Conservation (phyloP, 139 green algal genomes). For the Limnomonas spitsbergensis region DNA sequence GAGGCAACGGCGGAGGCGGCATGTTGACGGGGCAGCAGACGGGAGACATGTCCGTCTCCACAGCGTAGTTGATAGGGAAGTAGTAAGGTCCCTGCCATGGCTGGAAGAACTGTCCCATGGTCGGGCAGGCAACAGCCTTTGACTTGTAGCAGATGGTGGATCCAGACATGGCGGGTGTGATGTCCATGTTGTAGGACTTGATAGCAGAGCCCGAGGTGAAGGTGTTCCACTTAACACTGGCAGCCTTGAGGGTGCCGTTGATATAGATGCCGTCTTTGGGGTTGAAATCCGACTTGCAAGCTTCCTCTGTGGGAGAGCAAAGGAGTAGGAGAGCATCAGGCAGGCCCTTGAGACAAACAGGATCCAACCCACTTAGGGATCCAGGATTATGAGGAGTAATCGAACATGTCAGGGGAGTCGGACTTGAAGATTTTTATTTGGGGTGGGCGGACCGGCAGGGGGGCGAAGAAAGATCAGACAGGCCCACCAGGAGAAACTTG, state of each 20-base stretch:
- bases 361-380: no score
- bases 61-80: background rate
- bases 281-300: background rate
- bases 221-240: background rate
- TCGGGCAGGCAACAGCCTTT: background rate
- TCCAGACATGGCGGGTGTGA: background rate
- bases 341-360: background rate
- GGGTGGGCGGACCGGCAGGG: no score
- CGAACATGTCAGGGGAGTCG: no score
- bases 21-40: conserved; percentile 3
- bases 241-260: background rate
- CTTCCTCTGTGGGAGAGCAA: background rate
- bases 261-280: background rate
- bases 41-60: background rate
- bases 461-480: background rate
- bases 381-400: no score
- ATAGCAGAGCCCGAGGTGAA: background rate
- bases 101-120: background rate
- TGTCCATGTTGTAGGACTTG: background rate
- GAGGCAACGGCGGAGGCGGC: background rate
- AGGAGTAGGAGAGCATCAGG: background rate
- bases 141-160: conserved; percentile 12
- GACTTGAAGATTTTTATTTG: no score
- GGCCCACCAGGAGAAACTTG: background rate
- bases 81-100: background rate